phyloP scores from a whole-genome alignment of 495 filamentous ascomycete genomes.

The Aspergillus biplanus region DNA sequence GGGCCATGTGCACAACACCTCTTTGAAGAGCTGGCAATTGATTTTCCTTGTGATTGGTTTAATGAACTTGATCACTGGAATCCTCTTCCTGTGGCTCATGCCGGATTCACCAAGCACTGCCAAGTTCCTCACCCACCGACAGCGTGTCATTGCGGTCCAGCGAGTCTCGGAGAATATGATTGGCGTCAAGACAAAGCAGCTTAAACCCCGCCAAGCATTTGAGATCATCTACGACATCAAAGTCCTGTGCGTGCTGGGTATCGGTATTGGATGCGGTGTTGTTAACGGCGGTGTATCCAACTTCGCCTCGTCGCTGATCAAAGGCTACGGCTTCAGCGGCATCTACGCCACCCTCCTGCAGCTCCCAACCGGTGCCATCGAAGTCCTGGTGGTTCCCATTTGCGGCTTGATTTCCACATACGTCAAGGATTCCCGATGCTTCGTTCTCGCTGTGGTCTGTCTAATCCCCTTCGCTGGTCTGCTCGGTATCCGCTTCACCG shows the following conservation, averaged over 20 bases:
- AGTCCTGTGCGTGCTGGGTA: slow-evolving; percentile 38
- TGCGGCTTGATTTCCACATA: slow-evolving; percentile 45
- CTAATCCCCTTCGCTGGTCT: slow-evolving; percentile 45
- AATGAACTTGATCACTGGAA: slow-evolving; percentile 49
- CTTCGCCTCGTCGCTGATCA: slow-evolving; percentile 50
- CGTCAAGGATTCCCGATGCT: slow-evolving; percentile 44
- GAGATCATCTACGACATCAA: slow-evolving; percentile 47
- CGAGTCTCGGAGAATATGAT: slow-evolving; percentile 52
- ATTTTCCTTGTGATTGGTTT: slow-evolving; percentile 59
- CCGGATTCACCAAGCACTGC: slow-evolving; percentile 49
- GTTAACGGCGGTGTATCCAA: slow-evolving; percentile 52
- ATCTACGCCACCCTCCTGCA: slow-evolving; percentile 50
- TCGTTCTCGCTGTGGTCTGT: slow-evolving; percentile 40
- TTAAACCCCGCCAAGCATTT: slow-evolving; percentile 41
- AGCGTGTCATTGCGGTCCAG: slow-evolving; percentile 47
- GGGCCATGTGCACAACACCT: slow-evolving; percentile 45
- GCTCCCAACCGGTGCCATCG: slow-evolving; percentile 48
- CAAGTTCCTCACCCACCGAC: slow-evolving; percentile 44
- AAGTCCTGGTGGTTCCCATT: slow-evolving; percentile 40
- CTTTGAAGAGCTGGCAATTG: slow-evolving; percentile 56
- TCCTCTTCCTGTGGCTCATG: slow-evolving; percentile 43
- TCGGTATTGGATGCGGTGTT: slow-evolving; percentile 45
- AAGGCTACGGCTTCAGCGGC: slow-evolving; percentile 44
- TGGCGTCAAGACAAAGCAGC: slow-evolving; percentile 49
- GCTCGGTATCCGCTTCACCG: slow-evolving; percentile 46